Conservation (phyloP, 2,329 filamentous ascomycete species). For the Gremmenia infestans region DNA sequence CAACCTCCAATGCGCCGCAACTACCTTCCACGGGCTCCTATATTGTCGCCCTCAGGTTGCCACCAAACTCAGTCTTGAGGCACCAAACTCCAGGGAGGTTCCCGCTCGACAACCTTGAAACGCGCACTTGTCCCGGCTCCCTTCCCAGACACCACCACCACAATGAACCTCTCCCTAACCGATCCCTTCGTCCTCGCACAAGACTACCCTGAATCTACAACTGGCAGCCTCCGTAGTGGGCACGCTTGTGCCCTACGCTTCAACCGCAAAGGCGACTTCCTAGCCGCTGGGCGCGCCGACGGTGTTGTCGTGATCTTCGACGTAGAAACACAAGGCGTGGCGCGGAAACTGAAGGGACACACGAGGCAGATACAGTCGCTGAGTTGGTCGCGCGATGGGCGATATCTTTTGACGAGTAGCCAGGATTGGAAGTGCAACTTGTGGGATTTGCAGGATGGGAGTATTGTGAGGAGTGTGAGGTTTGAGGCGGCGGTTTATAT, state of each 20-base stretch:
- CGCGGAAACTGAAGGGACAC: slow-evolving; percentile 88
- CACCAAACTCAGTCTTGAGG: no score
- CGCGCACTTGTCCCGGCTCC: no score
- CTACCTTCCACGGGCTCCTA: no score
- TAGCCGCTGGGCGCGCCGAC: slow-evolving; percentile 90
- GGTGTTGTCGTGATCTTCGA: slow-evolving; percentile 96
- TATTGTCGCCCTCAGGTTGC: no score
- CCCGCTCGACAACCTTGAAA: no score
- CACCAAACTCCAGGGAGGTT: no score
- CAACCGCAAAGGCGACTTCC: slow-evolving; percentile 88
- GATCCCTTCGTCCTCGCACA: slow-evolving; percentile 67
- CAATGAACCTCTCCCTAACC: slow-evolving; percentile 67
- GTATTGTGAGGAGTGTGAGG: slow-evolving; percentile 71
- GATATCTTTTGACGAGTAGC: slow-evolving; percentile 86
- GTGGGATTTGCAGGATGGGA: slow-evolving; percentile 79
- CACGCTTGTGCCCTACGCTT: slow-evolving; percentile 68
- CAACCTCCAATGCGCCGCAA: no score
- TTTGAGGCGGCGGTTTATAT: slow-evolving; percentile 94
- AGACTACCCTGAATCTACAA: slow-evolving; percentile 88
- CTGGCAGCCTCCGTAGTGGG: slow-evolving; percentile 73
- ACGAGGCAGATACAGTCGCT: slow-evolving; percentile 90
- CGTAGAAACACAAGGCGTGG: slow-evolving; percentile 94
- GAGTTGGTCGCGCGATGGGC: slow-evolving; percentile 89
- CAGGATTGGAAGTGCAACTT: slow-evolving; percentile 96
- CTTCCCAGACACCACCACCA: slow-evolving; percentile 3